phyloP scores from a whole-genome alignment of 1,284 basidiomycete species.

The Rhodotorula sp. region DNA sequence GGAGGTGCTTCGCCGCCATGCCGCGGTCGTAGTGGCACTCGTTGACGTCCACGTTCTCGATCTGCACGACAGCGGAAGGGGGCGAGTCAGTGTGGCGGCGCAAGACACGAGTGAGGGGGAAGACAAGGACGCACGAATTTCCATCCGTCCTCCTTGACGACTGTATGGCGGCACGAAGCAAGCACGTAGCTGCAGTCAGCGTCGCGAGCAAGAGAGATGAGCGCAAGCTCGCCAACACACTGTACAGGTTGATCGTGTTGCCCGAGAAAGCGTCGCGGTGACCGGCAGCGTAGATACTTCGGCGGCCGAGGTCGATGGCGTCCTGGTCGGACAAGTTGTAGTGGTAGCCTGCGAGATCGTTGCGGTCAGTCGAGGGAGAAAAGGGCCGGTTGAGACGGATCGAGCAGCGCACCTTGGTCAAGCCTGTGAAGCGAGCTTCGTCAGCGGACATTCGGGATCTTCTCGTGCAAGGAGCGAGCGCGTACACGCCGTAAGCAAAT shows the following conservation, averaged over 20 bases:
- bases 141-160: constrained; percentile 73
- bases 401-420: constrained; percentile 61
- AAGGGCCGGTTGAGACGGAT: neutral
- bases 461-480: neutral
- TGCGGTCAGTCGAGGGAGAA: neutral
- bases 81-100: neutral
- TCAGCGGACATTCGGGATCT: neutral
- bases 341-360: constrained; percentile 56
- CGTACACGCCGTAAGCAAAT: constrained; percentile 67
- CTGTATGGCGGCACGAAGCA: constrained; percentile 1
- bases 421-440: constrained; percentile 58
- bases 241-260: constrained; percentile 73
- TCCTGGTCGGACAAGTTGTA: constrained; percentile 94
- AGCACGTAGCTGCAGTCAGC: neutral
- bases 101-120: no score
- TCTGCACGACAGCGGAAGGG: constrained; percentile 9
- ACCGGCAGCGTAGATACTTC: constrained; percentile 95
- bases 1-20: constrained; percentile 18
- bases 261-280: constrained; percentile 98
- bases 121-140: constrained; percentile 33
- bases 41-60: constrained; percentile 44
- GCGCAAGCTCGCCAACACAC: neutral
- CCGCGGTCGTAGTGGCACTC: constrained; percentile 38
- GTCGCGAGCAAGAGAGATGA: neutral
- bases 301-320: constrained; percentile 87